A percentile compares a stretch with the other conserved stretches of the same genome.
phyloP scores from a whole-genome alignment of 208 protist genomes.

The Trypanosomatidae sp. region DNA sequence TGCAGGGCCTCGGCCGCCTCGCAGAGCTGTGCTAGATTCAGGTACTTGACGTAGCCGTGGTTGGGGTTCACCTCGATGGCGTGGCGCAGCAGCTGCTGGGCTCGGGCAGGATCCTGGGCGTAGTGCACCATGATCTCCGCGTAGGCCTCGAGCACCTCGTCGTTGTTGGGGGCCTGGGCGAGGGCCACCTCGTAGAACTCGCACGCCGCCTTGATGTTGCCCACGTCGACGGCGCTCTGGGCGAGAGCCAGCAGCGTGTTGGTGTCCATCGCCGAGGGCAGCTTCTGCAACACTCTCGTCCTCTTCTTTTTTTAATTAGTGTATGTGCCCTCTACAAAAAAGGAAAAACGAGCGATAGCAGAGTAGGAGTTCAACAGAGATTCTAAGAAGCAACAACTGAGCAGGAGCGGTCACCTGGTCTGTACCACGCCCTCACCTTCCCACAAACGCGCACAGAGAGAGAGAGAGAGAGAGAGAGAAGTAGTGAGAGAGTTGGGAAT shows the following conservation, averaged over 20 bases:
- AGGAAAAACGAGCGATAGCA: neutral
- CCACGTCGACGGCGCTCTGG: slow-evolving; percentile 82
- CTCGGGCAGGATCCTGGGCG: slow-evolving; percentile 61
- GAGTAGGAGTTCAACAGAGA: neutral
- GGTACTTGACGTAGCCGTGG: slow-evolving; percentile 88
- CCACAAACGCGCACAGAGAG: no score
- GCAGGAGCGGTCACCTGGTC: no score
- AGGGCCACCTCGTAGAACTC: slow-evolving; percentile 89
- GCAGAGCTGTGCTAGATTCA: slow-evolving; percentile 88
- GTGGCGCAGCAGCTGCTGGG: slow-evolving; percentile 83
- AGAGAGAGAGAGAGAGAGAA: no score
- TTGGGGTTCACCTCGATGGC: slow-evolving; percentile 86
- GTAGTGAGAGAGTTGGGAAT: no score
- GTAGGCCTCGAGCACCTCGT: slow-evolving; percentile 90
- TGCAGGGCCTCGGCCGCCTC: slow-evolving; percentile 74
- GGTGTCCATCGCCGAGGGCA: slow-evolving; percentile 54
- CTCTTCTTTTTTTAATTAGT: neutral
- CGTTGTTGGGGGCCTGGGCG: slow-evolving; percentile 70
- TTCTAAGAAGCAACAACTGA: neutral
- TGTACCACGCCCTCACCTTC: no score
- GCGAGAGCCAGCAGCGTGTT: slow-evolving; percentile 72
- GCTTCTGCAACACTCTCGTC: neutral
- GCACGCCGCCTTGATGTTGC: slow-evolving; percentile 80
- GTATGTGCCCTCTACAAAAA: neutral
- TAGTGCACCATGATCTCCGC: slow-evolving; percentile 91